Conservation (phyloP, 2,329 filamentous ascomycete genomes). For the Botrytis pseudocinerea region DNA sequence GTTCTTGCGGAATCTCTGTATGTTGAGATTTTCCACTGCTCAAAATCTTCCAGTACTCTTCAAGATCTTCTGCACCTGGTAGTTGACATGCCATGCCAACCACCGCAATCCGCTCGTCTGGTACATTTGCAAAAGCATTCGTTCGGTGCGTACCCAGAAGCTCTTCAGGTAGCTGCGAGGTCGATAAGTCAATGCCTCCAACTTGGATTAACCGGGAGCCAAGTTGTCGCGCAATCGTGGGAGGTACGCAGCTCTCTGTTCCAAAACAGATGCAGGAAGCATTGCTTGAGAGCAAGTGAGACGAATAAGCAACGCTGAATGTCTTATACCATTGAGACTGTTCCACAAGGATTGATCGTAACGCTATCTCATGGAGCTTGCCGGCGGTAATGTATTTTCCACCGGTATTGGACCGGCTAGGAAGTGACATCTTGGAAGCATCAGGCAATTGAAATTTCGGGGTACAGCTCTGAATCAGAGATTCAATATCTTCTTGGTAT, state of each 20-base stretch:
- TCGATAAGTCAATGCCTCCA: not conserved
- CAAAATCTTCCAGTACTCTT: constrained; percentile 72
- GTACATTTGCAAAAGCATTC: not conserved
- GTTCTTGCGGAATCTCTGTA: constrained; percentile 57
- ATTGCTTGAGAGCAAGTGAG: constrained; percentile 21
- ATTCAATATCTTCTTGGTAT: too few relatives aligned
- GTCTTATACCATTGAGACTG: constrained; percentile 43
- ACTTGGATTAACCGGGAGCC: constrained; percentile 24
- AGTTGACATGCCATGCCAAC: constrained; percentile 43
- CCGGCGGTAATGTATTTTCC: constrained; percentile 31
- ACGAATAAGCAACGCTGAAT: constrained; percentile 33
- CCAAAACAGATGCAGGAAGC: constrained; percentile 40
- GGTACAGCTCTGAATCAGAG: constrained; percentile 19
- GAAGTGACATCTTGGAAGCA: constrained; percentile 28
- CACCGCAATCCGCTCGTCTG: constrained; percentile 38
- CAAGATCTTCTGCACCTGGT: constrained; percentile 43
- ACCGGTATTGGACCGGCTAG: constrained; percentile 32
- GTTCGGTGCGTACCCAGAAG: too few relatives aligned
- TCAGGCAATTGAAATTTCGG: constrained; percentile 42
- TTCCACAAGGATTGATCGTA: constrained; percentile 42
- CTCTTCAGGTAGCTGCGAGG: too few relatives aligned
- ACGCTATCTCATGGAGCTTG: constrained; percentile 39
- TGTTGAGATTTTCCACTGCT: constrained; percentile 73
- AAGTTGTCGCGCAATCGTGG: constrained; percentile 37
- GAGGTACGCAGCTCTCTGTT: constrained; percentile 43